Conservation (phyloP, 2,329 filamentous ascomycete genomes). For the Lecanicillium sp. region DNA sequence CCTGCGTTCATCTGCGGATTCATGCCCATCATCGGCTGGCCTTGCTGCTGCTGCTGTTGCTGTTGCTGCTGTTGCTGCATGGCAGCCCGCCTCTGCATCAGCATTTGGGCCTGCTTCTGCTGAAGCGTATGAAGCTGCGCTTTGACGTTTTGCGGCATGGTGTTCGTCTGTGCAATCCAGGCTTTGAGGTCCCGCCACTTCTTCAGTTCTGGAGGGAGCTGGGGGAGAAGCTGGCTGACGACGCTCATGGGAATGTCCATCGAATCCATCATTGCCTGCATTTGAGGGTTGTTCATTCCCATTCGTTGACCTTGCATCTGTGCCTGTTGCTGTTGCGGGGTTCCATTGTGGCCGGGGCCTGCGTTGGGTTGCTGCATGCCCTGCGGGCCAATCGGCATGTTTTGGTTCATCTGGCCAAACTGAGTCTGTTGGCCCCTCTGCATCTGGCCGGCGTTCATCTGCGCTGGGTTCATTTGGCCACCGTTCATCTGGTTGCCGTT, state of each 20-base stretch:
- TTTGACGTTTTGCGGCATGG: conserved; percentile 21
- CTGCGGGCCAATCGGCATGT: neutral
- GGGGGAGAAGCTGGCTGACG: conserved; percentile 19
- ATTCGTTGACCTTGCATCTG: conserved; percentile 3
- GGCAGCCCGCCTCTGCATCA: conserved; percentile 21
- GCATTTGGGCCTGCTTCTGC: conserved; percentile 29
- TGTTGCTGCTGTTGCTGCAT: conserved; percentile 18
- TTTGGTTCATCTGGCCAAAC: conserved; percentile 1
- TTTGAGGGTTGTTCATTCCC: conserved; percentile 19
- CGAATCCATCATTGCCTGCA: conserved; percentile 35
- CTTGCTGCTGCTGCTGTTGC: conserved; percentile 15
- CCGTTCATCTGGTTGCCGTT: conserved; percentile 14
- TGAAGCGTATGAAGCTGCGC: conserved; percentile 27
- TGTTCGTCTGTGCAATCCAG: conserved; percentile 31
- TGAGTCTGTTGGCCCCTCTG: conserved; percentile 14
- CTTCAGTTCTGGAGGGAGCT: conserved; percentile 34
- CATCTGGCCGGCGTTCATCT: conserved; percentile 22
- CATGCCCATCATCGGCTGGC: conserved; percentile 14
- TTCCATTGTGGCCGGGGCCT: conserved; percentile 13
- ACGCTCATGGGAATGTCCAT: conserved; percentile 38
- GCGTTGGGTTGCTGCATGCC: conserved; percentile 4
- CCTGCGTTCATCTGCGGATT: conserved; percentile 9
- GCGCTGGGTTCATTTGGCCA: conserved; percentile 11
- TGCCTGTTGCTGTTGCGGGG: conserved; percentile 6
- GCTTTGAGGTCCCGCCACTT: conserved; percentile 41